Evolutionary conservation across 768 basidiomycete genomes (phyloP), one percentile per base, ranked within the genome.

Genomic region (Boletus pseudo-olivaceus): DNA sequence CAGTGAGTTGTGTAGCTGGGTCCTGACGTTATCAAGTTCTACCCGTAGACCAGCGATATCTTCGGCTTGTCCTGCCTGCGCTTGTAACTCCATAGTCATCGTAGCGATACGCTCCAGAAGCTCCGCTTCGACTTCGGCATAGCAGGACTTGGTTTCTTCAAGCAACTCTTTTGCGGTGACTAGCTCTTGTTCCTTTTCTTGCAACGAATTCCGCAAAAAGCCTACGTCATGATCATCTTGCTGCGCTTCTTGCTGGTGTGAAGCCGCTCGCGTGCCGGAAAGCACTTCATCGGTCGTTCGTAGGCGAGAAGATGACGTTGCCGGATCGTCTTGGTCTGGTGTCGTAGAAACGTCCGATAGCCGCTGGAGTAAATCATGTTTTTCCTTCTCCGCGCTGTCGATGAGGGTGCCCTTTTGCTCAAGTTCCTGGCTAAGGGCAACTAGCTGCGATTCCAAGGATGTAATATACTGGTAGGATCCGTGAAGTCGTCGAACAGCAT

Each of bases 201-300:
- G 62, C n/a, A 81, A 67, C 37, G 65, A 76, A 17, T 62, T 59
- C 47, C 73, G 73, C 23, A 82, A 53, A 20, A 71, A 62, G 43
- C 78, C 75, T 49, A 69, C 64, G 34, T 71, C 63, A 48, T 65
- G 46, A 23, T 29, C 41, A 44, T 55, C 26, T 20, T 52, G 52
- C 14, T 40, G 38, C 4, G 29, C 45, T 27, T 53, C 44, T 14
- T 41, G 56, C 20, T 30, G 53, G 12, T 15, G 33, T 41, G 38
- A 33, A 41, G 2, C 15, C 19, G 34, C 2, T 33, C 20, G 15
- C 11, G 43, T 37, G 29, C 15, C 29, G 5, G 42, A 45, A 19
- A 20, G 27, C 26, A 53, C 58, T 39, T 59, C 53, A 30, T 29
- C 30, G 30, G 44, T 37, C 5, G 33, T 46, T 19, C 49, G 49